phyloP scores from a whole-genome alignment of 106 monocot genomes.

The Alisma plantagoaquatica region DNA sequence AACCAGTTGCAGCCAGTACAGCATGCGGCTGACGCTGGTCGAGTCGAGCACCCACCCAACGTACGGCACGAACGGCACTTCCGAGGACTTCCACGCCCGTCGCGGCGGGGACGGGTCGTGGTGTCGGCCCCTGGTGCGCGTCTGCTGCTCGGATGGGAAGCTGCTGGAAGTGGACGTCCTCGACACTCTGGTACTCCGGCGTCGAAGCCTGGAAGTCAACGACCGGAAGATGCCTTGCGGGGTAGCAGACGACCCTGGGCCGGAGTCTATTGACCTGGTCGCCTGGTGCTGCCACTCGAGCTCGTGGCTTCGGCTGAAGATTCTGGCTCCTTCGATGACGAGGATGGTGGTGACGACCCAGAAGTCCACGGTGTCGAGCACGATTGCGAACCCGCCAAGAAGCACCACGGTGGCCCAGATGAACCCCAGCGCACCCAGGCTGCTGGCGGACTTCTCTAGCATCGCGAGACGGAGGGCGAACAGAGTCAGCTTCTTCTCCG shows the following conservation, averaged over 20 bases:
- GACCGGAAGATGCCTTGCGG: too few species aligned
- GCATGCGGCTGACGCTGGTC: constrained; percentile 29
- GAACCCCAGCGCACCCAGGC: constrained; percentile 68
- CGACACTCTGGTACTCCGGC: too few species aligned
- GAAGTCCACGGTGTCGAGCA: constrained; percentile 50
- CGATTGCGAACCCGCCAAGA: constrained; percentile 75
- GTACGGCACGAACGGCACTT: too few species aligned
- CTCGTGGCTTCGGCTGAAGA: constrained; percentile 84
- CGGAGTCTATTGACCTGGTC: too few species aligned
- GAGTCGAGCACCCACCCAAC: constrained; percentile 21
- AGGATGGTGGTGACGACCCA: constrained; percentile 72
- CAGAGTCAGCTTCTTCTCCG: constrained; percentile 58
- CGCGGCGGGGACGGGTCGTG: too few species aligned
- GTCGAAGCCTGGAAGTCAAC: too few species aligned
- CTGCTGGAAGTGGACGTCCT: too few species aligned
- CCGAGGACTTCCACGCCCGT: too few species aligned
- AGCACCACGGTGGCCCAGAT: constrained; percentile 95
- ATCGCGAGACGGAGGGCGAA: constrained; percentile 67
- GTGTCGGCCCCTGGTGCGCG: too few species aligned
- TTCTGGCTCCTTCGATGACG: constrained; percentile 66
- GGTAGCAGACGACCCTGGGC: too few species aligned
- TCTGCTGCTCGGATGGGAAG: too few species aligned
- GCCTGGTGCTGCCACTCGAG: constrained; percentile 93
- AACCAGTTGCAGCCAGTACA: constrained; percentile 43
- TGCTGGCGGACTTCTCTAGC: constrained; percentile 76